These are phyloP conservation scores for Yamadazyma conglobata DNA, from an alignment of 1,139 yeast genomes.

Conservation along the genomic window DNA sequence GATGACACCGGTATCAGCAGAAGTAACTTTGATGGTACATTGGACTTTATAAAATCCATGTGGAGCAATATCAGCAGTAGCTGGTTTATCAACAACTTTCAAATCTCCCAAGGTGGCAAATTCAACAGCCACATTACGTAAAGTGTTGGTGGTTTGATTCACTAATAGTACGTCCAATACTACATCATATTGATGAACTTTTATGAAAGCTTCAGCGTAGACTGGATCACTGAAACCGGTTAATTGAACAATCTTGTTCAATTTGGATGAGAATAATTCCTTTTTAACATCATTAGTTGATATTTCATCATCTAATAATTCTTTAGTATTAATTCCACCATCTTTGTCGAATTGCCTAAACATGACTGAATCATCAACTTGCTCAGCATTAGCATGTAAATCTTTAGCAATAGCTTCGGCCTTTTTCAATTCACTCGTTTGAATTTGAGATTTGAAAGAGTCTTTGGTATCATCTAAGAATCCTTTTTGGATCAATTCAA, in stretches of 20 bases:
- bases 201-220: conserved; percentile 94
- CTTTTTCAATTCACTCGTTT: conserved; percentile 51
- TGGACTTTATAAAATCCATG: conserved; percentile 92
- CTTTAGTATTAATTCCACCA: conserved; percentile 32
- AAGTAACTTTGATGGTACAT: conserved; percentile 88
- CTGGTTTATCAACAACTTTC: conserved; percentile 90
- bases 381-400: conserved; percentile 66
- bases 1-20: conserved; percentile 96
- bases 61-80: conserved; percentile 91
- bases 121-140: conserved; percentile 89
- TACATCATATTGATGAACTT: conserved; percentile 94
- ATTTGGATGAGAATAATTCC: conserved; percentile 69
- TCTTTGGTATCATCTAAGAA: conserved; percentile 85
- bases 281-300: conserved; percentile 42
- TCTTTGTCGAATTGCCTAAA: conserved; percentile 79
- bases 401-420: conserved; percentile 58
- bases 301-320: conserved; percentile 45
- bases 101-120: conserved; percentile 96
- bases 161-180: conserved; percentile 90
- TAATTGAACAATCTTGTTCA: conserved; percentile 84
- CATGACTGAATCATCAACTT: conserved; percentile 74
- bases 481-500: conserved; percentile 55
- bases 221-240: conserved; percentile 98
- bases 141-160: conserved; percentile 88
- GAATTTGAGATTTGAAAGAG: conserved; percentile 70